Conservation (phyloP, 2,329 filamentous ascomycete genomes). For the Botrytis fabae region DNA sequence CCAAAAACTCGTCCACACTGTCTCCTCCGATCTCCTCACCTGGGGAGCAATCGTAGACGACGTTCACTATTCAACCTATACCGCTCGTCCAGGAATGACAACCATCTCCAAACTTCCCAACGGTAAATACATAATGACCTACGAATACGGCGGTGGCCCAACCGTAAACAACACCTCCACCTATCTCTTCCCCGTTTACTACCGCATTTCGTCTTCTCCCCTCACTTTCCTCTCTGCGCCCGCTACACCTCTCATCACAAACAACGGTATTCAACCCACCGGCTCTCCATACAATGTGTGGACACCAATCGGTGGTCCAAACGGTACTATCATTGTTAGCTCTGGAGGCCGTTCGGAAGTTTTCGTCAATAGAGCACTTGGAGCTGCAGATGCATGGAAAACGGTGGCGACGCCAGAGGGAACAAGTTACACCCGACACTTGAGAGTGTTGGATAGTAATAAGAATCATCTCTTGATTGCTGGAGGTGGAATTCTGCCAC, state of each 20-base stretch:
- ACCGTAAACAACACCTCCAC: slow-evolving; percentile 22
- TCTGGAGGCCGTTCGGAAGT: slow-evolving; percentile 32
- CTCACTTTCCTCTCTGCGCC: slow-evolving; percentile 35
- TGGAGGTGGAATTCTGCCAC: slow-evolving; percentile 38
- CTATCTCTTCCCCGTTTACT: slow-evolving; percentile 40
- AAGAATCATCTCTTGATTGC: slow-evolving; percentile 38
- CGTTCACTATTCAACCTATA: slow-evolving; percentile 61
- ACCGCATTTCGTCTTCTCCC: slow-evolving; percentile 39
- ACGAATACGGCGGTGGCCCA: slow-evolving; percentile 49
- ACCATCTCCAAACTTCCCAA: slow-evolving; percentile 57
- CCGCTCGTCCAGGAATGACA: slow-evolving; percentile 68
- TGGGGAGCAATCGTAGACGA: slow-evolving; percentile 64
- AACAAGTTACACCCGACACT: slow-evolving; percentile 36
- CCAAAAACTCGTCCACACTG: slow-evolving; percentile 63
- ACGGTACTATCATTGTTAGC: slow-evolving; percentile 40
- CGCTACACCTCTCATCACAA: slow-evolving; percentile 33
- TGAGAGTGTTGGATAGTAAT: slow-evolving; percentile 37
- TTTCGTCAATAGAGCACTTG: slow-evolving; percentile 38
- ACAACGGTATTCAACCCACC: slow-evolving; percentile 34
- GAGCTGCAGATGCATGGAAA: slow-evolving; percentile 37
- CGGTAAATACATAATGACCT: slow-evolving; percentile 61
- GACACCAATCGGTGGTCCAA: slow-evolving; percentile 36
- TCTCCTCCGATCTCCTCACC: slow-evolving; percentile 56
- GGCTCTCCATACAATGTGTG: slow-evolving; percentile 39
- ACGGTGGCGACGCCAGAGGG: slow-evolving; percentile 35